A percentile compares a stretch with the other conserved stretches of the same genome.
Evolutionary conservation across 768 basidiomycete genomes (phyloP).

Genomic region (Termitomyces sp.): DNA sequence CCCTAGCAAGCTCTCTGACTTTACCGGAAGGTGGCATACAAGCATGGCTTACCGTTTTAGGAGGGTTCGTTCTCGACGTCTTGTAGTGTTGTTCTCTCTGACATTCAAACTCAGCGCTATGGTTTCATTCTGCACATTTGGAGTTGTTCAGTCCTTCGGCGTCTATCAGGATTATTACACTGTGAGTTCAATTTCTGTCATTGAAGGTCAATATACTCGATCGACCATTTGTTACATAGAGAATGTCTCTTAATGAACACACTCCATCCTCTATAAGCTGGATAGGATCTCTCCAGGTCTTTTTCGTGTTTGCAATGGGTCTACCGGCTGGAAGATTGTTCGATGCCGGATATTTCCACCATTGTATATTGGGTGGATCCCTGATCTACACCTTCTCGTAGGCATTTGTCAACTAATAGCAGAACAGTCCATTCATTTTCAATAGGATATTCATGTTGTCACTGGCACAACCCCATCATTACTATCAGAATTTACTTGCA

Average conservation of each 20-base stretch:
- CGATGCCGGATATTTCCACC: constrained; percentile 48
- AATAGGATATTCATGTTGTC: constrained; percentile 50
- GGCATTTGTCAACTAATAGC: constrained; percentile 9
- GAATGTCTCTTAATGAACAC: constrained; percentile 32
- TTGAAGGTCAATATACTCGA: not conserved
- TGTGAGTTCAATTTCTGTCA: constrained; percentile 22
- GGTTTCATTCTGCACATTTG: constrained; percentile 46
- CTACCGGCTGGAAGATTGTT: constrained; percentile 42
- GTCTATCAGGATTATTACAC: constrained; percentile 53
- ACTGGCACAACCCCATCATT: constrained; percentile 40
- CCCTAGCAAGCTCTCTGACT: constrained; percentile 7
- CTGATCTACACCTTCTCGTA: constrained; percentile 41
- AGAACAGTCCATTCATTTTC: not conserved
- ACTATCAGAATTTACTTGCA: constrained; percentile 50
- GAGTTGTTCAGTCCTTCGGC: constrained; percentile 46
- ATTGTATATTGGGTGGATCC: constrained; percentile 34
- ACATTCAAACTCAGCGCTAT: constrained; percentile 27
- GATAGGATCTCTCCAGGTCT: constrained; percentile 51
- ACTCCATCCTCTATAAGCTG: constrained; percentile 42
- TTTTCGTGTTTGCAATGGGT: constrained; percentile 43
- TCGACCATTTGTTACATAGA: constrained; percentile 19
- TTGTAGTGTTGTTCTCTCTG: not conserved
- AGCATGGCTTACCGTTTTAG: constrained; percentile 44
- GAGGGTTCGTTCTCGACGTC: constrained; percentile 36
- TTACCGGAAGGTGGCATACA: constrained; percentile 44